phyloP scores from a whole-genome alignment of 139 green algal species.

The Nannochloris sp. region DNA sequence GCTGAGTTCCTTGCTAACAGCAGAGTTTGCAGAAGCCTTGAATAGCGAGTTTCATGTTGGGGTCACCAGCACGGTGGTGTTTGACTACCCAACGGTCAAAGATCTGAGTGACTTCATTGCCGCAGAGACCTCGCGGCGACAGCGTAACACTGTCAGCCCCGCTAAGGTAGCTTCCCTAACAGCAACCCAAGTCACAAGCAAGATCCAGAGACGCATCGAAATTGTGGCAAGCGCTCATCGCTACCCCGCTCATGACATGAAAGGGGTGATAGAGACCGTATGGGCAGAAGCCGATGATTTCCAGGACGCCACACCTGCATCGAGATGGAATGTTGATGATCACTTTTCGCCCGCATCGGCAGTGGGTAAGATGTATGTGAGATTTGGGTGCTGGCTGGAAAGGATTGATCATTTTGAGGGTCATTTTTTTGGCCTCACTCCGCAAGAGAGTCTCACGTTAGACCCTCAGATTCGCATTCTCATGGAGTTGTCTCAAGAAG shows the following conservation, averaged over 20 bases:
- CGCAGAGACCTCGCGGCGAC: neutral
- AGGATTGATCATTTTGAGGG: slow-evolving; percentile 42
- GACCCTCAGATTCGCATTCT: slow-evolving; percentile 75
- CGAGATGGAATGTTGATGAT: slow-evolving; percentile 26
- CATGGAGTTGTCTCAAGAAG: slow-evolving; percentile 17
- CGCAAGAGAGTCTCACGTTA: slow-evolving; percentile 35
- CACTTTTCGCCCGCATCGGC: slow-evolving; percentile 8
- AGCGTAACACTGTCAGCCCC: no score
- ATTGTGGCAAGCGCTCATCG: neutral
- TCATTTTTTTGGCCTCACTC: slow-evolving; percentile 10
- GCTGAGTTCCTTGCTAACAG: slow-evolving; percentile 1
- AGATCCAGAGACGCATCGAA: neutral
- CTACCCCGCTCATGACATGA: neutral
- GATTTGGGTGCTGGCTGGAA: slow-evolving; percentile 47
- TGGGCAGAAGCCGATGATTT: neutral
- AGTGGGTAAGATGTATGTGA: slow-evolving; percentile 18
- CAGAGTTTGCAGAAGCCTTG: slow-evolving; percentile 33
- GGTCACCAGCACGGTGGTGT: slow-evolving; percentile 34
- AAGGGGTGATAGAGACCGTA: neutral
- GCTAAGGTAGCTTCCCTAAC: no score
- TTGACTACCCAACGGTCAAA: slow-evolving; percentile 51
- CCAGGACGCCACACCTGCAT: slow-evolving; percentile 5
- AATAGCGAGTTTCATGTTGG: slow-evolving; percentile 7
- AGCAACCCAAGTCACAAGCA: neutral
- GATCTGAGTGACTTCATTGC: neutral